phyloP scores from a whole-genome alignment of 139 green algal genomes.

The Chlorella sp. region DNA sequence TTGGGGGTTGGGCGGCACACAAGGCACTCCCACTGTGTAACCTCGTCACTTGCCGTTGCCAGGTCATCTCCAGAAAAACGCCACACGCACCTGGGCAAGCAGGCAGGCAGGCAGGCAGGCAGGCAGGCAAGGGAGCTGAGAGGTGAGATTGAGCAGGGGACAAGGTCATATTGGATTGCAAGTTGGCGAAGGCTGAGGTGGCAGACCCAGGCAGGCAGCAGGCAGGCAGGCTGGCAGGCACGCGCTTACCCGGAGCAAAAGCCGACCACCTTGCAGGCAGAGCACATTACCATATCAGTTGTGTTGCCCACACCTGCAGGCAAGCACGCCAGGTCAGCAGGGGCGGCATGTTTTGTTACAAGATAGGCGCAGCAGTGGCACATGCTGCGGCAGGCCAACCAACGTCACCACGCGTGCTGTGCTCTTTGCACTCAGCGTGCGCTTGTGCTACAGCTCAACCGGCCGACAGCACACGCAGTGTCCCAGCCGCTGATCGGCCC shows the following conservation, averaged over 20 bases:
- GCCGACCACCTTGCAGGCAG: constrained; percentile 7
- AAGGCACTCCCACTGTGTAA: background rate
- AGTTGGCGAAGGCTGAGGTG: background rate
- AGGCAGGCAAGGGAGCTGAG: background rate
- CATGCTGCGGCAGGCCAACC: background rate
- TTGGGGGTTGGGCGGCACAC: background rate
- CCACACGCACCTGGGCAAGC: constrained; percentile 4
- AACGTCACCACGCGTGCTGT: background rate
- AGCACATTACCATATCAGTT: constrained; percentile 11
- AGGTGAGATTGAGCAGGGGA: background rate
- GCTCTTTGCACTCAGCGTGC: background rate
- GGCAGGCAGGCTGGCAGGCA: background rate
- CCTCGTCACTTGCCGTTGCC: background rate
- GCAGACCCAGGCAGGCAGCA: background rate
- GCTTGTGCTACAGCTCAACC: background rate
- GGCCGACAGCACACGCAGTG: background rate
- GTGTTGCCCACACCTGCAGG: constrained; percentile 8
- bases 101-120: background rate
- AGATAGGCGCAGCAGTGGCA: background rate
- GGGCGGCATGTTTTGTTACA: background rate
- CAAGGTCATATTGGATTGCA: background rate
- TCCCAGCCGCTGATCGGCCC: background rate
- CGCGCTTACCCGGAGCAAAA: constrained; percentile 8
- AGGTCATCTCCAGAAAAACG: background rate
- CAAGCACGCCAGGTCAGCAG: background rate